Conservation (phyloP, 805 yeast genomes). For the Ogataea nitratoaversa region DNA sequence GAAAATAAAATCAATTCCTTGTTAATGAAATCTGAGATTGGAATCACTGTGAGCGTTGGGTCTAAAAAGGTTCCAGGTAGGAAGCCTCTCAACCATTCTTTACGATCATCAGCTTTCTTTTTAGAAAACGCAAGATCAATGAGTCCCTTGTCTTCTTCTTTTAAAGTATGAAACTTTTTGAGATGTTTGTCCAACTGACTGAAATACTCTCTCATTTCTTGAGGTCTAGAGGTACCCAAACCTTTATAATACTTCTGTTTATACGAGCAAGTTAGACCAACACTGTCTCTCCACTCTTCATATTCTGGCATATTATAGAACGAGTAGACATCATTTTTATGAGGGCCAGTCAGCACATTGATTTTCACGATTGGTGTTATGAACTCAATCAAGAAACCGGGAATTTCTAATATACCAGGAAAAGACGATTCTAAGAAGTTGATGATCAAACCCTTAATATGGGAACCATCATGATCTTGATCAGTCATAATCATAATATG, state of each 20-base stretch:
- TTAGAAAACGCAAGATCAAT: constrained; percentile 94
- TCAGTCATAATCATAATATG: constrained; percentile 99
- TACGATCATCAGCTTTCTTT: constrained; percentile 93
- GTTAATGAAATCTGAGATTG: constrained; percentile 90
- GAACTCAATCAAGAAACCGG: constrained; percentile 89
- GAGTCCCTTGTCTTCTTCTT: constrained; percentile 67
- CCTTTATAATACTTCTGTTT: constrained; percentile 96
- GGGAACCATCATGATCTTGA: constrained; percentile 99
- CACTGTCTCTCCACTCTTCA: constrained; percentile 86
- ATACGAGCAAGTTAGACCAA: constrained; percentile 74
- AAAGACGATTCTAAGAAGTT: constrained; percentile 90
- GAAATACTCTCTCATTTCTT: constrained; percentile 86
- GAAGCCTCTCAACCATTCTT: constrained; percentile 91
- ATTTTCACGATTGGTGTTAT: constrained; percentile 96
- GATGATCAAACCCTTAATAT: constrained; percentile 91
- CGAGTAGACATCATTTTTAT: constrained; percentile 51
- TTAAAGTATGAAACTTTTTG: constrained; percentile 77
- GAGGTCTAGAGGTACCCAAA: constrained; percentile 87
- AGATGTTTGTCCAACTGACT: constrained; percentile 78
- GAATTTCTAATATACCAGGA: constrained; percentile 86
- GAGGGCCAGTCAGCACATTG: constrained; percentile 60
- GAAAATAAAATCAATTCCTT: constrained; percentile 92
- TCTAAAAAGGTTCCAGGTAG: constrained; percentile 91
- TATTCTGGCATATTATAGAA: constrained; percentile 96
- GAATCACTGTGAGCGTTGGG: constrained; percentile 69